Evolutionary conservation across 257 asterid species (phyloP).

Genomic region (Mentha longifolia): DNA sequence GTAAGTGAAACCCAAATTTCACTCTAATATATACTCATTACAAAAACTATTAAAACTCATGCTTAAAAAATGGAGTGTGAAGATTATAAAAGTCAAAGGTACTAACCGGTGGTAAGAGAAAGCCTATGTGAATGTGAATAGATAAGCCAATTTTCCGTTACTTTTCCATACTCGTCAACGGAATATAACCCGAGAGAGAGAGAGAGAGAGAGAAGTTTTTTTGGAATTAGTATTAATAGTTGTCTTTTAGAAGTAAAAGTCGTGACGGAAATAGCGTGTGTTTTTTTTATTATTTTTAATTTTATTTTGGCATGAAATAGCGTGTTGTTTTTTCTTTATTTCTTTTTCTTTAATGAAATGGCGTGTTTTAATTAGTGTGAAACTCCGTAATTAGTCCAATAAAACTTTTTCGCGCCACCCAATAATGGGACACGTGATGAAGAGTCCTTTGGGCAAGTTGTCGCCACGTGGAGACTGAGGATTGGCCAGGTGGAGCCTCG

Average conservation of each 20-base stretch:
- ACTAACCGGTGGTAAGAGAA: slow-evolving; percentile 14
- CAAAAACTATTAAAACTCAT: too few species aligned
- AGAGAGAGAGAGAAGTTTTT: not conserved
- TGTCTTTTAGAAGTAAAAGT: too few species aligned
- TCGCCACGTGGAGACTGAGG: slow-evolving; percentile 48
- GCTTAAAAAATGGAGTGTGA: too few species aligned
- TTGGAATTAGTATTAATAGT: not conserved
- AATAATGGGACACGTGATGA: slow-evolving; percentile 65
- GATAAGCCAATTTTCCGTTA: slow-evolving; percentile 27
- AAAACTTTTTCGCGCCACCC: slow-evolving; percentile 46
- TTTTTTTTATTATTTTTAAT: not conserved
- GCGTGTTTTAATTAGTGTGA: slow-evolving; percentile 15
- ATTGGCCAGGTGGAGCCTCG: slow-evolving; percentile 60
- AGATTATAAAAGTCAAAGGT: slow-evolving; percentile 36
- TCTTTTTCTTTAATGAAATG: not conserved
- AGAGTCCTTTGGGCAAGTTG: slow-evolving; percentile 53
- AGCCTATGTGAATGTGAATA: not conserved
- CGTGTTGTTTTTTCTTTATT: not conserved
- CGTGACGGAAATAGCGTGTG: slow-evolving; percentile 10
- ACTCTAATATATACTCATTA: too few species aligned
- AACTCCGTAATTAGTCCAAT: slow-evolving; percentile 33
- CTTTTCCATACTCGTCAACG: slow-evolving; percentile 15
- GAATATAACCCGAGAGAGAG: not conserved
- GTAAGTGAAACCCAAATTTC: too few species aligned
- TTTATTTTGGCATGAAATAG: not conserved